phyloP scores from a whole-genome alignment of 2,329 filamentous ascomycete genomes.

The Botrytis hyacinthi region DNA sequence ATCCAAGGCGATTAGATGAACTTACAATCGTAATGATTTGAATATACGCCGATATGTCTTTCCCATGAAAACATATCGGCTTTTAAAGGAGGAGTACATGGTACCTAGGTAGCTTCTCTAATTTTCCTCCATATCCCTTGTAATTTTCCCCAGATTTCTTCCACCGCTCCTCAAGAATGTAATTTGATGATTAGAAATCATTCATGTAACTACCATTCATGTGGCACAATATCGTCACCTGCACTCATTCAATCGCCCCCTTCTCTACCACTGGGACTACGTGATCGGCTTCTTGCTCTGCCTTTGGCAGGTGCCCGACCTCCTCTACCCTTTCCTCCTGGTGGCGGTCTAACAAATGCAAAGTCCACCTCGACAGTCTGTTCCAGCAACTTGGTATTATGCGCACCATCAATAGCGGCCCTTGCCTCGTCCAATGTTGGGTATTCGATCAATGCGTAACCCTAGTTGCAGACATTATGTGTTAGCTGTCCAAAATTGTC shows the following conservation, averaged over 20 bases:
- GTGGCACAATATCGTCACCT: constrained; percentile 11
- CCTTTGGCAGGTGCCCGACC: constrained; percentile 39
- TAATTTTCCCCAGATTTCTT: not conserved
- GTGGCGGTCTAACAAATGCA: constrained; percentile 78
- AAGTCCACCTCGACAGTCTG: constrained; percentile 81
- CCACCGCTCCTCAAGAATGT: not conserved
- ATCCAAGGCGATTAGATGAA: not conserved
- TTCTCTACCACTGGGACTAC: constrained; percentile 36
- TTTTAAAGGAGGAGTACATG: constrained; percentile 1
- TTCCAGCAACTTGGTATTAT: constrained; percentile 74
- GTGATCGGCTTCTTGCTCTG: constrained; percentile 38
- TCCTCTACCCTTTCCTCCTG: constrained; percentile 49
- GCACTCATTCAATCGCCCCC: constrained; percentile 32
- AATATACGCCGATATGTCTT: constrained; percentile 22
- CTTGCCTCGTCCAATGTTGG: constrained; percentile 74
- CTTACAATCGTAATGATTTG: constrained; percentile 19
- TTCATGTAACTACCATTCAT: not conserved
- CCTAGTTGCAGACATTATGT: constrained; percentile 48
- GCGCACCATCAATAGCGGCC: constrained; percentile 77
- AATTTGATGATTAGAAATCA: constrained; percentile 9
- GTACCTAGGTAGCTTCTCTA: not conserved
- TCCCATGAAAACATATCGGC: constrained; percentile 19
- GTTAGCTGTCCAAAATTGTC: constrained; percentile 4
- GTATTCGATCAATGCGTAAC: constrained; percentile 84
- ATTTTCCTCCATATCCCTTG: not conserved